Evolutionary conservation across 1,139 yeast species (phyloP), one percentile per base, ranked within the genome.

Genomic region (Casaregolazyma lundiana): DNA sequence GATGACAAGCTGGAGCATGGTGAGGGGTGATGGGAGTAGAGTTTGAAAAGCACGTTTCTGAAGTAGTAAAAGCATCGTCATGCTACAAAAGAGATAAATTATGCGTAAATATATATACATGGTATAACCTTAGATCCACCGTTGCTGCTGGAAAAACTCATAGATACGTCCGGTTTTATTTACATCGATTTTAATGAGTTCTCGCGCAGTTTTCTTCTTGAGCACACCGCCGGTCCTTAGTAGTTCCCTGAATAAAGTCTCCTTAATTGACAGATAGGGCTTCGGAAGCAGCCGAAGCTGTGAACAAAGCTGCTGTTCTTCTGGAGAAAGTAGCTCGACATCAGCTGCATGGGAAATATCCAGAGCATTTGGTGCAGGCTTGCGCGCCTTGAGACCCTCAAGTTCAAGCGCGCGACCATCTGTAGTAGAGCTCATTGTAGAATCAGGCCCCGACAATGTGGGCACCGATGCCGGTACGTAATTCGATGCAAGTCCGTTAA

Each of bases 181-280:
- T 22, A 88, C 84, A 61, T 94, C 98, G 49, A 92, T 83, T 60
- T 88, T 86, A 50, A 88, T 68, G 49, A 89, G 70, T 52, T 84
- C 96, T 56, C 90, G 75, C 6, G 95, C 94, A 39, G 85, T 84
- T 60, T 86, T 84, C 67, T 85, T 84, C 68, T 86, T 86, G 60
- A 92, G 67, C 4, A 76, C 68, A 6, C 97, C 97, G 40, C 95
- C 95, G 39, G 86, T 83, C 54, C 87, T 80, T 35, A 90, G 71
- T 22, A 95, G 80, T 62, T 90, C 97, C 57, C 94, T 78, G 73
- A 92, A 88, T 49, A 92, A 68, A n/a, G 89, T 82, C 62, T 88
- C 95, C 62, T 92, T 92, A 54, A 92, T 87, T 2, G 95, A 96
- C 53, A 94, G 70, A 61, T 90, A 92, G 1, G 97, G 96, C 63